Base-by-base conservation (phyloP, 768 basidiomycete species). In the Lyophyllum atratum region DNA sequence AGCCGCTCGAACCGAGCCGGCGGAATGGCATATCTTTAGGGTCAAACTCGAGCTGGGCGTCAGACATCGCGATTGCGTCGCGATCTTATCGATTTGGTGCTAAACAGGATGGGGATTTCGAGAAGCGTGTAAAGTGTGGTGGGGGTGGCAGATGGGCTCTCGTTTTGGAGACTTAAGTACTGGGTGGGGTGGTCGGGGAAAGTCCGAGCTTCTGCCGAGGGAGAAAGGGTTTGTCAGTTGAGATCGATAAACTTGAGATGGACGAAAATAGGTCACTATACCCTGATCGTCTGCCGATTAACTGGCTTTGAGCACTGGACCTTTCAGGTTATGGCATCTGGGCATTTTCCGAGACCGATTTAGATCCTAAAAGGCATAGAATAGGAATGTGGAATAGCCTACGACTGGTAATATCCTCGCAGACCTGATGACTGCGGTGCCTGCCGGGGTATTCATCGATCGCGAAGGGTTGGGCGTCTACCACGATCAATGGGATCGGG, bases 1-100 rank as follows among this genome's bases (percentile, higher is more conserved):
- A 71, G 22, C 84, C 84, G 42, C 74, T 78, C 42, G 74, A 64
- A 31, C 83, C 83, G 22, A 86, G 73, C 61, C 79, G 72, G 50
- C 79, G 70, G 70, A 77, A 81, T 31, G 72, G 73, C 78, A 80
- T 79, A 63, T 67, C 65, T 66, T 79, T 79, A 44, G 73, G 60
- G 49, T 78, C 72, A 63, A 68, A 79, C 28, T 59, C 59, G 15
- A 61, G 57, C 48, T 51, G 50, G 40, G 42, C 52, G 33, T 29
- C 39, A 37, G 62, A 55, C 61, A 64, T 65, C 50, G 58, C 52
- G 48, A 45, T 54, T 21, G 37, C 29, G 31, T 3, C 43, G 52
- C 33, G 31, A 57, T 55, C 48, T 62, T 40, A 43, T 24, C 25
- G 52, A 58, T 49, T 37, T n/a, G 22, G 46, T 10, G 33, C 42